Base-by-base conservation (phyloP, 179 eudicot genomes). In the Actinidia chinensis region DNA sequence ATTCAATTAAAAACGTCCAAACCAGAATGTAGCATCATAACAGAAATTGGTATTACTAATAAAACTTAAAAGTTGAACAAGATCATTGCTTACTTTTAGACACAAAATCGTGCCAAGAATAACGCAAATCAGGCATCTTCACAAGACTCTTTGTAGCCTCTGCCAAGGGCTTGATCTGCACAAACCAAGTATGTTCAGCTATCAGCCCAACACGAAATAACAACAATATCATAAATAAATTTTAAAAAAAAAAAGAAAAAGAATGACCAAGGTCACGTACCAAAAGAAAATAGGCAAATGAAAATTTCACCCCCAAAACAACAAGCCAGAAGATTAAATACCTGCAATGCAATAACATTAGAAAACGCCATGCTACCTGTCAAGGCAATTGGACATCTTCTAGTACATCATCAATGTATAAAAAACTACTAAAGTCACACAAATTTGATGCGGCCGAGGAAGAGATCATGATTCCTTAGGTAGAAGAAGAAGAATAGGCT, bases 61-160 rank as follows among this genome's bases (percentile, higher is more conserved):
- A 5, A 6, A 54, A 17, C 40, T 6, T 40, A 17, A 73, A 42
- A 69, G 22, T 48, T 15, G 72, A 61, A 40, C 4, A 25, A 79
- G 40, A 17, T 22, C 23, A 54, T 59, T 64, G 81, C 97, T 92
- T 91, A 96, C 99, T 65, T 83, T 85, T 82, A 50, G 99, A 96
- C 64, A 94, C 93, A 79, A 96, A 81, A 82, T 94, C 98, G 87
- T 96, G 99, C 99, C 99, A 96, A 33, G 97, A 89, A 83, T 96
- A 96, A 14, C 15, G 52, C 80, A 88, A 67, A 73, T 79, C 80
- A 65, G 85, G 54, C 85, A 89, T 83, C 8, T 43, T 42, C 50
- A 96, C 90, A 72, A 96, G 85, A 7, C 14, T 18, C 82, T 81
- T 73, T 48, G 99, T 96, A 48, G 99, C 98, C 36, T 75, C 59